These are phyloP conservation scores for Gynandropsis gynandra DNA, from an alignment of 345 rosid species.

Conservation along the genomic window DNA sequence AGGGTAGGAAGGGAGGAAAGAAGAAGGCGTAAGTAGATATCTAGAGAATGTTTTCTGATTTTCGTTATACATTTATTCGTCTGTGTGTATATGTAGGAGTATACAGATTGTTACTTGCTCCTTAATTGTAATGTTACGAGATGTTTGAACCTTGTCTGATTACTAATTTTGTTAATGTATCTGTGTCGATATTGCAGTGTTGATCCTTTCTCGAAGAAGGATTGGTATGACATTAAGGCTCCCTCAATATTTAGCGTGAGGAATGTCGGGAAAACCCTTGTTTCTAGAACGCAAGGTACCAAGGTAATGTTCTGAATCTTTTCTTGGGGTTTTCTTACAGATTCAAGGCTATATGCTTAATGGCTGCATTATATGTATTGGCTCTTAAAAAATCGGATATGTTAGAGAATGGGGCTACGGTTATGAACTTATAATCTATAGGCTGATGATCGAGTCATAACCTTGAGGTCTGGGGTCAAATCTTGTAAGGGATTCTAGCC, in stretches of 20 bases:
- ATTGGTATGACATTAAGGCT: conserved; percentile 52
- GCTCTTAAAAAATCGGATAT: neutral
- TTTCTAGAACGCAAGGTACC: conserved; percentile 51
- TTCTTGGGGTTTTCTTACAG: neutral
- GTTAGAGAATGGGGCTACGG: neutral
- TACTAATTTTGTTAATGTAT: neutral
- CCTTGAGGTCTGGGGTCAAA: too few species aligned
- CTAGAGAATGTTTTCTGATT: neutral
- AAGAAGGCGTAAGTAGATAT: conserved; percentile 62
- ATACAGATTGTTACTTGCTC: neutral
- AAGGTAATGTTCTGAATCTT: conserved; percentile 26
- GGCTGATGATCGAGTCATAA: too few species aligned
- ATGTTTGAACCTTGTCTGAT: neutral
- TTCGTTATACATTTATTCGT: neutral
- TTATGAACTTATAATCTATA: neutral
- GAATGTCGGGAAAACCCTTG: conserved; percentile 48
- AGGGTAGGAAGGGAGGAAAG: conserved; percentile 76
- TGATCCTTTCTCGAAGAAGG: conserved; percentile 52
- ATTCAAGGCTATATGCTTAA: neutral
- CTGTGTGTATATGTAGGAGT: neutral
- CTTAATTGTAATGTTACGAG: neutral
- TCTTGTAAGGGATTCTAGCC: too few species aligned
- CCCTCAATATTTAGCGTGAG: conserved; percentile 39
- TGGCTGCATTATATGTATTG: neutral
- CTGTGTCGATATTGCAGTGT: conserved; percentile 25